A percentile compares a stretch with the other conserved stretches of the same genome.
phyloP scores from a whole-genome alignment of 257 asterid species.

The Coffea canephora region DNA sequence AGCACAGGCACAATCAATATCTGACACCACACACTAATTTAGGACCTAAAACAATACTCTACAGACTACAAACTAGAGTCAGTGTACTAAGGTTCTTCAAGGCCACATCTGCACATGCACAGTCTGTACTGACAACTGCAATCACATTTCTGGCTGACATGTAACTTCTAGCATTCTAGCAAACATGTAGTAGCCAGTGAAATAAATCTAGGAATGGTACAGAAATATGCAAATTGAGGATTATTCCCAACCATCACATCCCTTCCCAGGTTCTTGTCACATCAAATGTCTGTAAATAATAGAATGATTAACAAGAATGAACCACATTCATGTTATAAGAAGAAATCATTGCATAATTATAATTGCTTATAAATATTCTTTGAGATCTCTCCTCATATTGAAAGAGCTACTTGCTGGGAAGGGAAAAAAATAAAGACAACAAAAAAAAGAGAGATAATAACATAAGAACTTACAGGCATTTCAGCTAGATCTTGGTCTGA shows the following conservation, averaged over 20 bases:
- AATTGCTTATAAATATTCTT: background rate
- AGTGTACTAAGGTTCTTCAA: background rate
- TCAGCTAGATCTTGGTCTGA: constrained; percentile 59
- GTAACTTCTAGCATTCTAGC: background rate
- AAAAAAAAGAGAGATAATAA: background rate
- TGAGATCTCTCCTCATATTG: background rate
- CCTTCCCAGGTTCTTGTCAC: background rate
- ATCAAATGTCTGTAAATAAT: background rate
- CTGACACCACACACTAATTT: background rate
- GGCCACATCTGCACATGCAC: background rate
- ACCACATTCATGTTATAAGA: background rate
- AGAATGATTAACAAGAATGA: background rate
- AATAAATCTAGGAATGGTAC: background rate
- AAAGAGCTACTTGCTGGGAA: background rate
- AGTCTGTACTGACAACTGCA: background rate
- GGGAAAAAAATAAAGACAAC: background rate
- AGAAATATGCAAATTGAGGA: background rate
- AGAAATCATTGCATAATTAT: background rate
- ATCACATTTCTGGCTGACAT: background rate
- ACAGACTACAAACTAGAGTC: background rate
- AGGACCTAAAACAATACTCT: background rate
- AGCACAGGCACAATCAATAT: background rate
- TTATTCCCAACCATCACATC: background rate
- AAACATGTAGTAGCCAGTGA: background rate
- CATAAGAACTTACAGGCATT: constrained; percentile 57